phyloP scores from a whole-genome alignment of 257 asterid species.

The Ophiorrhiza pumila region DNA sequence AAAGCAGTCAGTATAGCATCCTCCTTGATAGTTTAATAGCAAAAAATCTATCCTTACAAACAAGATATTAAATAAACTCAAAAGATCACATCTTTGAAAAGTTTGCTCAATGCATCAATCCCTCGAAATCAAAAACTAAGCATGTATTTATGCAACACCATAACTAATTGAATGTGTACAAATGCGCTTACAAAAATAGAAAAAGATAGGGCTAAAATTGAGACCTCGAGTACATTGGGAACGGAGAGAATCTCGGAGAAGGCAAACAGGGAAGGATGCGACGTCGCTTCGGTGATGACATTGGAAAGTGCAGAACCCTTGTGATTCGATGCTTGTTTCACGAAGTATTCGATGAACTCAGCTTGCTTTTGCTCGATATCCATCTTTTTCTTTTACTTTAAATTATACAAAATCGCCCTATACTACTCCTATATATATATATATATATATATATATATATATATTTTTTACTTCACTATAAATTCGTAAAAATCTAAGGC shows the following conservation, averaged over 20 bases:
- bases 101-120: neutral
- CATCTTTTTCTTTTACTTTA: conserved; percentile 37
- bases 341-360: conserved; percentile 73
- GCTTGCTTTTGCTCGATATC: conserved; percentile 86
- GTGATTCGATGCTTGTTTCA: conserved; percentile 58
- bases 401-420: too few species aligned
- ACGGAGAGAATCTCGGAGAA: conserved; percentile 88
- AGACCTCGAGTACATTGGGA: conserved; percentile 64
- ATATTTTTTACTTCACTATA: too few species aligned
- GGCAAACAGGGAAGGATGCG: conserved; percentile 92
- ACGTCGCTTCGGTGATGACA: conserved; percentile 78
- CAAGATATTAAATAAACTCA: too few species aligned
- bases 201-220: neutral
- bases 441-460: too few species aligned
- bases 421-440: too few species aligned
- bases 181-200: neutral
- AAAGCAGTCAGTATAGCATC: too few species aligned
- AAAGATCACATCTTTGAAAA: neutral
- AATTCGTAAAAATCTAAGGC: too few species aligned
- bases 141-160: neutral
- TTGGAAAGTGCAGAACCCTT: conserved; percentile 54
- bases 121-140: neutral
- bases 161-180: too few species aligned
- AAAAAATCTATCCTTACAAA: too few species aligned
- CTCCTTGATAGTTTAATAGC: too few species aligned